A percentile compares a stretch with the other conserved stretches of the same genome.
Evolutionary conservation across 345 rosid genomes (phyloP).

Genomic region (Bruguiera sexangula): DNA sequence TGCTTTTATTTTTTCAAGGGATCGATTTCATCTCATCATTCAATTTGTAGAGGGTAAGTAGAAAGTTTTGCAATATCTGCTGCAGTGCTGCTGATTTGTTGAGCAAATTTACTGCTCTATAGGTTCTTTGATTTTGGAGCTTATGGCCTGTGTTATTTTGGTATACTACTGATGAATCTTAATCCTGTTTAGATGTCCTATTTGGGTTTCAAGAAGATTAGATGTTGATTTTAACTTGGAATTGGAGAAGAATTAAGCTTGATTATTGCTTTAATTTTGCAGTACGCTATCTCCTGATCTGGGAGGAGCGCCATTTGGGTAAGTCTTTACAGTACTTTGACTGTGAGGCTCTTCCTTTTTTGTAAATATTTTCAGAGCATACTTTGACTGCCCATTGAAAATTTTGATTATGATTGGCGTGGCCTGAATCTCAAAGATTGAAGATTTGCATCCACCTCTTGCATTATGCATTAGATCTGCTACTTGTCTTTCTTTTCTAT

Average conservation of each 20-base stretch:
- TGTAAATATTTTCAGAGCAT: background rate
- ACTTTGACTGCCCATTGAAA: background rate
- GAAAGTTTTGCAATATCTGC: background rate
- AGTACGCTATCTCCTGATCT: slow-evolving; percentile 70
- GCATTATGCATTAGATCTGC: background rate
- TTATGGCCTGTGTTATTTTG: background rate
- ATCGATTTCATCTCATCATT: background rate
- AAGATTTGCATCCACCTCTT: background rate
- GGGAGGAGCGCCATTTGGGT: slow-evolving; percentile 89
- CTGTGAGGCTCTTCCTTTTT: background rate
- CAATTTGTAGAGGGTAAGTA: background rate
- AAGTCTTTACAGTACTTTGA: slow-evolving; percentile 8
- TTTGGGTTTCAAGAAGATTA: background rate
- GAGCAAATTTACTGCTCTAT: background rate
- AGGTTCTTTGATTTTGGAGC: background rate
- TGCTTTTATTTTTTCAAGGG: too few species aligned
- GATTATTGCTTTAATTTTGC: slow-evolving; percentile 34
- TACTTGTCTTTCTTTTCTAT: background rate
- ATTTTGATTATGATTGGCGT: background rate
- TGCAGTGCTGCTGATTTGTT: background rate
- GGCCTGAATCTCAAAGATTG: background rate
- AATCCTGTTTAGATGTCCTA: background rate
- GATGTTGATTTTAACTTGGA: background rate
- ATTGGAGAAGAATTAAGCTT: background rate
- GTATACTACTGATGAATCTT: background rate